These are phyloP conservation scores for Tricladium varicosporioides DNA, from an alignment of 2,329 filamentous ascomycete species.

Conservation along the genomic window DNA sequence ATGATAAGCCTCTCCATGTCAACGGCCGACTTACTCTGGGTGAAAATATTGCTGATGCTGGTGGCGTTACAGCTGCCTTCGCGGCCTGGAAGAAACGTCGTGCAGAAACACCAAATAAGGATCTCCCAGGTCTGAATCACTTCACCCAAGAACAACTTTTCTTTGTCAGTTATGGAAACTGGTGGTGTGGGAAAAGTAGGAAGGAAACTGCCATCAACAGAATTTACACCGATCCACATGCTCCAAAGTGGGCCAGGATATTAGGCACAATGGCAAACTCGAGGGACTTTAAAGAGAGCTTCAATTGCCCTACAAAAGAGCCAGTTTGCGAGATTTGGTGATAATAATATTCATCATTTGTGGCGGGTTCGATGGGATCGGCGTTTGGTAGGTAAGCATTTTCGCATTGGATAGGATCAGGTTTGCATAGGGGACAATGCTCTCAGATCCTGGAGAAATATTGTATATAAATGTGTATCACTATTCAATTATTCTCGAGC, in stretches of 20 bases:
- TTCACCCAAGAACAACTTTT: slow-evolving; percentile 70
- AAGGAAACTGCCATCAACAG: slow-evolving; percentile 55
- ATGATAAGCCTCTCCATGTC: slow-evolving; percentile 57
- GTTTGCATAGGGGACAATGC: too few relatives aligned
- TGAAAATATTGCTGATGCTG: slow-evolving; percentile 72
- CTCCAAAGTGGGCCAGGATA: slow-evolving; percentile 60
- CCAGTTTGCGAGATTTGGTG: slow-evolving; percentile 71
- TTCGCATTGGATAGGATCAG: too few relatives aligned
- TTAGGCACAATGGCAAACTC: slow-evolving; percentile 66
- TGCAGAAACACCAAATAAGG: slow-evolving; percentile 46
- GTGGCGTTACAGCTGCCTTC: slow-evolving; percentile 61
- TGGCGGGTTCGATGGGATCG: too few relatives aligned
- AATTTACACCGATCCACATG: slow-evolving; percentile 64
- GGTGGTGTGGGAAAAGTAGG: slow-evolving; percentile 65
- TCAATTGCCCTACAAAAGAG: slow-evolving; percentile 62
- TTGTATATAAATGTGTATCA: too few relatives aligned
- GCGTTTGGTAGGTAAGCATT: too few relatives aligned
- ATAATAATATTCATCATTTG: background rate
- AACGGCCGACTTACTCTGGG: slow-evolving; percentile 63
- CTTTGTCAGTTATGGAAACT: slow-evolving; percentile 62
- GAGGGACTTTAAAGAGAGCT: slow-evolving; percentile 64
- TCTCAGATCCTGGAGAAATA: too few relatives aligned
- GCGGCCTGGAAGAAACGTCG: slow-evolving; percentile 63
- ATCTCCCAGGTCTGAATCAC: slow-evolving; percentile 57
- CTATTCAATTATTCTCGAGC: too few relatives aligned